These are phyloP conservation scores for Rhizopogon vinicolor DNA, from an alignment of 768 basidiomycete genomes.

Conservation along the genomic window DNA sequence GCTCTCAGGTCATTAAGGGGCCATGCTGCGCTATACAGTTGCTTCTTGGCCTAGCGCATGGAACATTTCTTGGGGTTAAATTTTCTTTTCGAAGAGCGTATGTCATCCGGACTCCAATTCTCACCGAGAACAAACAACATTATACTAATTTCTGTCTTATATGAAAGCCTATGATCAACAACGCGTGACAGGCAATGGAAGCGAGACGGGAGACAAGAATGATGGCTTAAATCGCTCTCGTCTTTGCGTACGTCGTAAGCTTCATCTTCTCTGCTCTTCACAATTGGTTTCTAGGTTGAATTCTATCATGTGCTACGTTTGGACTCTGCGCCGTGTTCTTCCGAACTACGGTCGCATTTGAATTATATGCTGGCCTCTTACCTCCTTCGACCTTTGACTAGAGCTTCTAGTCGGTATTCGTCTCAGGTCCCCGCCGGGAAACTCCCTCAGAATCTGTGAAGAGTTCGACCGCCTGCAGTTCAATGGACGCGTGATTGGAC, in stretches of 20 bases:
- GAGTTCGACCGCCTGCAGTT: neutral
- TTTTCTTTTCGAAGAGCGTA: slow-evolving; percentile 21
- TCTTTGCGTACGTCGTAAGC: neutral
- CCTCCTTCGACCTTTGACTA: neutral
- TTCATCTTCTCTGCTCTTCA: neutral
- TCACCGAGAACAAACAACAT: slow-evolving; percentile 20
- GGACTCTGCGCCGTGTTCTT: neutral
- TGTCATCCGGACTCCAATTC: slow-evolving; percentile 17
- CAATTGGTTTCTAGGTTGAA: neutral
- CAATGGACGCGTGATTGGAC: neutral
- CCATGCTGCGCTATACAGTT: slow-evolving; percentile 14
- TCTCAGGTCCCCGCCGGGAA: neutral
- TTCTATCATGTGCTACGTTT: neutral
- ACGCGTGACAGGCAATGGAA: slow-evolving; percentile 30
- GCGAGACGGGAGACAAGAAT: slow-evolving; percentile 2
- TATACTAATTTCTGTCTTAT: slow-evolving; percentile 14
- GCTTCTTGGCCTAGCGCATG: slow-evolving; percentile 20
- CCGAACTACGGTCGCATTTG: neutral
- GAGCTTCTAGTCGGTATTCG: neutral
- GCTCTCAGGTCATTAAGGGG: slow-evolving; percentile 26
- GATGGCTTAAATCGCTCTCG: neutral
- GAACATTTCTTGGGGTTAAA: slow-evolving; percentile 15
- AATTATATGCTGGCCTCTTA: neutral
- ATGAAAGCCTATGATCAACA: slow-evolving; percentile 20
- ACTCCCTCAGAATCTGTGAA: neutral